Percentiles rank a stretch among this genome's conserved stretches.
phyloP scores from a whole-genome alignment of 2,329 filamentous ascomycete species.

The Phaeophleospora eucalypticola region DNA sequence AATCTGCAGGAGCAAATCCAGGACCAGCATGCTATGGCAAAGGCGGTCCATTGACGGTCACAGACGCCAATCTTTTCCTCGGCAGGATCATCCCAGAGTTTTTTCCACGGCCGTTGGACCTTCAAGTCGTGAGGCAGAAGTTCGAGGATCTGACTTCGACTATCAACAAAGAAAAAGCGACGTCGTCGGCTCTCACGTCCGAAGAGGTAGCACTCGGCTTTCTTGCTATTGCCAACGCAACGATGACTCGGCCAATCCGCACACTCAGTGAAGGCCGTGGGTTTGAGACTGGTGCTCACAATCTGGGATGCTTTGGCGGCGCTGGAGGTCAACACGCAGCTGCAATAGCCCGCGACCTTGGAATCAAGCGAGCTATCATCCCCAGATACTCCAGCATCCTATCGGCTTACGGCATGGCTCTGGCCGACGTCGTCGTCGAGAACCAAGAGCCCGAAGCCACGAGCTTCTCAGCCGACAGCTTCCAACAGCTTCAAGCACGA shows the following conservation, averaged over 20 bases:
- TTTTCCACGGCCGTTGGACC: slow-evolving; percentile 29
- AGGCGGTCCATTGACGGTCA: slow-evolving; percentile 35
- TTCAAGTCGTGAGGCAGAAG: slow-evolving; percentile 12
- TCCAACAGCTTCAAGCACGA: slow-evolving; percentile 62
- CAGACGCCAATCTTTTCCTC: slow-evolving; percentile 35
- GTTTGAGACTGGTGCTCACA: slow-evolving; percentile 78
- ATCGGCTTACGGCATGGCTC: slow-evolving; percentile 82
- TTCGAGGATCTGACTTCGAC: slow-evolving; percentile 18
- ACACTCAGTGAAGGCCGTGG: slow-evolving; percentile 85
- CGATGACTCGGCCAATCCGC: slow-evolving; percentile 81
- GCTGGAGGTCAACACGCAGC: slow-evolving; percentile 84
- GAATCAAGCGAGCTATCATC: slow-evolving; percentile 74
- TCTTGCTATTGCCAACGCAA: slow-evolving; percentile 77
- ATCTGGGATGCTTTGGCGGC: slow-evolving; percentile 81
- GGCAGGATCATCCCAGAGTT: slow-evolving; percentile 31
- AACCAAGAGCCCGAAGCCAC: slow-evolving; percentile 67
- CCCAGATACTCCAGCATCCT: slow-evolving; percentile 81
- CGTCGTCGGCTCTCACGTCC: slow-evolving; percentile 60
- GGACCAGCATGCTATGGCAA: slow-evolving; percentile 35
- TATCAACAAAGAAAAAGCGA: slow-evolving; percentile 37
- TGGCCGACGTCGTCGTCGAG: slow-evolving; percentile 86
- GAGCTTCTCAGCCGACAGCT: slow-evolving; percentile 49
- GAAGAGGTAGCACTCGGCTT: slow-evolving; percentile 85
- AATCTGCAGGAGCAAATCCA: slow-evolving; percentile 27
- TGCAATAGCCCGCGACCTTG: slow-evolving; percentile 74